Evolutionary conservation across 768 basidiomycete genomes (phyloP), one percentile per base, ranked within the genome.

Genomic region (Daedaleopsis nitida): DNA sequence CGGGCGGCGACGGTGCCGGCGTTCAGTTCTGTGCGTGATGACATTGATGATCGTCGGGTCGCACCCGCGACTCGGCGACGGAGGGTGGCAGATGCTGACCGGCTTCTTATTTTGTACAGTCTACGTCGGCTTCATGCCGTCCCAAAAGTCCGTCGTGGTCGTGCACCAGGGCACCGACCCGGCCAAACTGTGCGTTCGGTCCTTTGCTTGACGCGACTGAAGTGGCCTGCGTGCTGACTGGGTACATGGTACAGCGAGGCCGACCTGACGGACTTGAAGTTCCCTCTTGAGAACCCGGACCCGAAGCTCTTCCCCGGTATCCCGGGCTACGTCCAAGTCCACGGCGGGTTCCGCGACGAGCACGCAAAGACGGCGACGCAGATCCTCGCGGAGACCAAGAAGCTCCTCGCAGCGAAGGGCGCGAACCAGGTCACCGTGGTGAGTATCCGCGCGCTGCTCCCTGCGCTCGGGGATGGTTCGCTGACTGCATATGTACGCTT

Each of bases 101-200:
- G 4, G 19, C 49, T 19, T 27, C 23, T 3, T 19, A 8, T 16
- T 21, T 7, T 45, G 17, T 48, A 17, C 57, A 86, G 84, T 74
- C 65, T 86, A 80, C 63, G 83, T 86, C n/a, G 86, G 86, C 7
- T 85, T 81, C 63, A 85, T 82, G 76, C 81, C 81, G 2, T 60
- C 74, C 4, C 70, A 80, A 59, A 76, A 80, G 57, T 74, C 83
- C 6, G 77, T 86, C 38, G 77, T 87, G 23, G 83, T 87, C 14
- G 80, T 80, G 1, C 86, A 86, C 63, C 77, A 87, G 66, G 86
- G 86, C 17, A 87, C 86, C 4, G 82, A 87, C 60, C 82, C 85
- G 7, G 76, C 72, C 0, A 68, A 82, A 56, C 64, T 87, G 85
- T 86, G 64, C 69, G 78, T 58, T 23, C n/a, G 21, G 14, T 27